Percentiles rank a stretch among this genome's conserved stretches.
These are phyloP conservation scores for Pseudogymnoascus sp. DNA, from an alignment of 2,329 filamentous ascomycete genomes.

Conservation along the genomic window DNA sequence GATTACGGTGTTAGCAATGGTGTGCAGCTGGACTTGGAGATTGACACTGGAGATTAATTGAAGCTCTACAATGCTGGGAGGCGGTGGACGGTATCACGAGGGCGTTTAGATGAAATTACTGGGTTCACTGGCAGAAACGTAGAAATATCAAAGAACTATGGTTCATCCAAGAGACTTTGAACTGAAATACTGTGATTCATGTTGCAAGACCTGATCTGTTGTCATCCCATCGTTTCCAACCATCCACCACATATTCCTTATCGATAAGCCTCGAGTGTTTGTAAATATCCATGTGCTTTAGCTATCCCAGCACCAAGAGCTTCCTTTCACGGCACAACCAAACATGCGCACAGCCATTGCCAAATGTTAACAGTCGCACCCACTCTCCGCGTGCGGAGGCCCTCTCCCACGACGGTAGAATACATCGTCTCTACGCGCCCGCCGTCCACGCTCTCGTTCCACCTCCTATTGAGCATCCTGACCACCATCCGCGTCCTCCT, in stretches of 20 bases:
- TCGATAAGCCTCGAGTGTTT: conserved; percentile 5
- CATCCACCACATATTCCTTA: conserved; percentile 10
- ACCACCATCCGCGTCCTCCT: conserved; percentile 36
- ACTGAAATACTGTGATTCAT: not conserved
- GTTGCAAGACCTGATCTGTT: not conserved
- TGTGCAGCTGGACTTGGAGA: conserved; percentile 43
- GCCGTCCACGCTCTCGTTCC: conserved; percentile 40
- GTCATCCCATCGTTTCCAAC: not conserved
- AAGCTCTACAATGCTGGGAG: not conserved
- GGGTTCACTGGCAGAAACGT: not conserved
- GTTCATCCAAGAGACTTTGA: not conserved
- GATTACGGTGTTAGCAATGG: conserved; percentile 95
- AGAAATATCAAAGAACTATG: not conserved
- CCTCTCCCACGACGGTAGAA: conserved; percentile 81
- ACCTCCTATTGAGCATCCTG: conserved; percentile 38
- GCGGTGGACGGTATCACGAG: not conserved
- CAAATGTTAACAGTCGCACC: conserved; percentile 56
- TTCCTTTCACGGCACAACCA: not conserved
- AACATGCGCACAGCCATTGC: conserved; percentile 2
- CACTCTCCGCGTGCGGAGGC: conserved; percentile 56
- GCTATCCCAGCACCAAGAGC: conserved; percentile 7
- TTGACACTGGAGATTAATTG: conserved; percentile 30
- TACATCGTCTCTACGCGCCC: conserved; percentile 85
- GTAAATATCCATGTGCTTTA: conserved; percentile 1
- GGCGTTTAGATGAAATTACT: not conserved